Evolutionary conservation across 495 filamentous ascomycete species (phyloP).

Genomic region (Pyrenopolyporus hunteri): DNA sequence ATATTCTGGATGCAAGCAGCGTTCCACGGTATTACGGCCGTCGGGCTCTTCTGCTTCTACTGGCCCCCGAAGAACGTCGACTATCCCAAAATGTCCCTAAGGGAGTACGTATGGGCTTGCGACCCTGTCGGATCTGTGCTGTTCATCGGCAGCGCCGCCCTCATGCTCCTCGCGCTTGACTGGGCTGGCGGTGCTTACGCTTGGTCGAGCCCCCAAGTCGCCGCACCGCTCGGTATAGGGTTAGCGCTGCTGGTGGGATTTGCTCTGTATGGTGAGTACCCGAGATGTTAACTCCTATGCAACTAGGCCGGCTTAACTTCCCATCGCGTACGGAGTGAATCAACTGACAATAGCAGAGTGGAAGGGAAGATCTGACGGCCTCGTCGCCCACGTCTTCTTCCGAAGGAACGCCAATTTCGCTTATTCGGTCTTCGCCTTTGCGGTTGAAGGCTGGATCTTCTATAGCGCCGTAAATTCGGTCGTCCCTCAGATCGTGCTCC

Average conservation of each 20-base stretch:
- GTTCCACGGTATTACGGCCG: slow-evolving; percentile 53
- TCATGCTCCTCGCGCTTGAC: slow-evolving; percentile 58
- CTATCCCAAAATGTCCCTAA: slow-evolving; percentile 49
- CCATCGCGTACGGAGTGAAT: background rate
- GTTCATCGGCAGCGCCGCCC: slow-evolving; percentile 55
- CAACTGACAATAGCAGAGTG: slow-evolving; percentile 49
- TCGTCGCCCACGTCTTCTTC: slow-evolving; percentile 63
- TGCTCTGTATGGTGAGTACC: slow-evolving; percentile 50
- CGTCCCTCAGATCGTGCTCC: slow-evolving; percentile 58
- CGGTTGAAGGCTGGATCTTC: slow-evolving; percentile 65
- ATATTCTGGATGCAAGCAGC: slow-evolving; percentile 67
- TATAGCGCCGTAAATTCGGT: slow-evolving; percentile 63
- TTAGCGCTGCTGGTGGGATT: slow-evolving; percentile 53
- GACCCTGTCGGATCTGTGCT: slow-evolving; percentile 60
- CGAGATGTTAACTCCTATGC: no score
- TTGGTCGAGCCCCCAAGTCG: slow-evolving; percentile 57
- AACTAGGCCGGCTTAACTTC: no score
- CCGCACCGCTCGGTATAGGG: slow-evolving; percentile 54
- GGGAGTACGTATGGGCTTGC: slow-evolving; percentile 55
- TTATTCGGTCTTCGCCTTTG: slow-evolving; percentile 59
- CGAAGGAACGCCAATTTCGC: slow-evolving; percentile 57
- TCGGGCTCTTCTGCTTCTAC: slow-evolving; percentile 59
- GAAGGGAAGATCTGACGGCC: slow-evolving; percentile 58
- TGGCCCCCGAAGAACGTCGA: slow-evolving; percentile 51
- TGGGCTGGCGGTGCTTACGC: slow-evolving; percentile 59